These are phyloP conservation scores for Stachybotrys chartarum DNA, from an alignment of 2,329 filamentous ascomycete species.

Conservation along the genomic window DNA sequence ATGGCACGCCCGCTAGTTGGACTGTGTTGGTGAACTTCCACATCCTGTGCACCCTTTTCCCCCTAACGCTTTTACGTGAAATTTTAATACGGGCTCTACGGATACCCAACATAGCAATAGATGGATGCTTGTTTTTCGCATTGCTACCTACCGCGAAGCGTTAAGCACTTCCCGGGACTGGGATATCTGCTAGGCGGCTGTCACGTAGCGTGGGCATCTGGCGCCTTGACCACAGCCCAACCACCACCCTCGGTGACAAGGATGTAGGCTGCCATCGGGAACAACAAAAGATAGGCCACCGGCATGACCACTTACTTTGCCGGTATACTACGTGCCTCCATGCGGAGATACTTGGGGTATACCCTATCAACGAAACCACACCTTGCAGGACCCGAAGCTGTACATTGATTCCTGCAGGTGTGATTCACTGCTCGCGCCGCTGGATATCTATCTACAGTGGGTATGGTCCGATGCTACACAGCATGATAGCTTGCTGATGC, in stretches of 20 bases:
- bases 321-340: neutral
- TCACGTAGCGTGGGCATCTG: neutral
- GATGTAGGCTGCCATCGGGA: neutral
- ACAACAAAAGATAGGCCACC: neutral
- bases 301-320: too few relatives aligned
- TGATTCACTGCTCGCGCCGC: neutral
- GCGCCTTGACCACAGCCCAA: neutral
- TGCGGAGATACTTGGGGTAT: neutral
- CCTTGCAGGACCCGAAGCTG: too few relatives aligned
- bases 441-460: neutral
- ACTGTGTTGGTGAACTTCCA: too few relatives aligned
- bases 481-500: neutral
- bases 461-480: neutral
- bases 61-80: too few relatives aligned
- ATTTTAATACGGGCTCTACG: too few relatives aligned
- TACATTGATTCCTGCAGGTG: neutral
- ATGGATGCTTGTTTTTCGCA: neutral
- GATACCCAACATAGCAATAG: neutral
- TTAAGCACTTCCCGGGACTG: neutral
- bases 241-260: neutral
- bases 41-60: too few relatives aligned
- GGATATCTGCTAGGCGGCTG: neutral
- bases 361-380: too few relatives aligned
- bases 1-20: too few relatives aligned
- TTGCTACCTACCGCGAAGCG: neutral